Evolutionary conservation across 768 basidiomycete genomes (phyloP).

Genomic region (Botryobasidium botryosum): DNA sequence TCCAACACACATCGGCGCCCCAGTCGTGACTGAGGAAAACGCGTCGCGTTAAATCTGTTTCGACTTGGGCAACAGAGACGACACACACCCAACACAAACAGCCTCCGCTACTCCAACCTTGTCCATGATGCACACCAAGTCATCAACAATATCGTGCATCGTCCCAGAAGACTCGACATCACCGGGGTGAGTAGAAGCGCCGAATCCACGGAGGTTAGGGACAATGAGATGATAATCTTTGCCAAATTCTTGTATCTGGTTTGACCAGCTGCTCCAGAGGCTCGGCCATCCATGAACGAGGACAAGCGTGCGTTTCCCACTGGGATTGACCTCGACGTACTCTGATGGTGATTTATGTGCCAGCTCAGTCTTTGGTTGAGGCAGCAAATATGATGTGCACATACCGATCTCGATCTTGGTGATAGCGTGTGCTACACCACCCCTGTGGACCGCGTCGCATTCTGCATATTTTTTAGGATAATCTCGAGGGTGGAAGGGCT

Average conservation of each 20-base stretch:
- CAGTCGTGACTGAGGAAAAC: constrained; percentile 48
- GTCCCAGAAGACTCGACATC: constrained; percentile 35
- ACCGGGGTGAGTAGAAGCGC: constrained; percentile 44
- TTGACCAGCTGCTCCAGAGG: constrained; percentile 58
- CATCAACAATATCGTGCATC: constrained; percentile 42
- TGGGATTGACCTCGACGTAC: no score
- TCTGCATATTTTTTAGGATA: no score
- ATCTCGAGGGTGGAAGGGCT: no score
- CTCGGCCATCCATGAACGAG: constrained; percentile 72
- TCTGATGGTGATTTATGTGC: no score
- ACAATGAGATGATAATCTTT: constrained; percentile 42
- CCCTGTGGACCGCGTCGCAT: no score
- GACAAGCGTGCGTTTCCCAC: constrained; percentile 33
- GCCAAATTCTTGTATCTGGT: constrained; percentile 50
- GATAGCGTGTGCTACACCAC: no score
- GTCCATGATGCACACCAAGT: constrained; percentile 45
- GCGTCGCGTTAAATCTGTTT: no score
- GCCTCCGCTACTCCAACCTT: constrained; percentile 31
- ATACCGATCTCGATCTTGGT: no score
- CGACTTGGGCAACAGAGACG: not conserved
- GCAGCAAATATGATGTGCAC: no score
- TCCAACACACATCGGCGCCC: constrained; percentile 45
- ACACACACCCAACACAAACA: constrained; percentile 45
- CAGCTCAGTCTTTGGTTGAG: no score
- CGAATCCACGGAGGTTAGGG: constrained; percentile 56